Evolutionary conservation across 2,329 filamentous ascomycete genomes (phyloP), one percentile per base, ranked within the genome.

Genomic region (Stachybotrys elegans): DNA sequence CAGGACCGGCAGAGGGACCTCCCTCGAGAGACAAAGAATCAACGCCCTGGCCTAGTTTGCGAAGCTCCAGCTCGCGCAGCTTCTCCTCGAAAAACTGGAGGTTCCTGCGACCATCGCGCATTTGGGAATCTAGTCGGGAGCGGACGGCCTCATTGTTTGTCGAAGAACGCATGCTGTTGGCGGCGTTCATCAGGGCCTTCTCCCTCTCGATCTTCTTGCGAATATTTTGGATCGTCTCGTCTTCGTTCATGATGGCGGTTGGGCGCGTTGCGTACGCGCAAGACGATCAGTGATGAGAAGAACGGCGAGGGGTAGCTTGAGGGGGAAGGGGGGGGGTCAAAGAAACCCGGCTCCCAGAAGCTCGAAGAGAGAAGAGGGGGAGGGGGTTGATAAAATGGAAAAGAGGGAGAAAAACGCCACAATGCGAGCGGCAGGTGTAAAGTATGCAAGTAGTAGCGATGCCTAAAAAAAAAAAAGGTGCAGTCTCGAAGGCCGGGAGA

Each of bases 161-260:
- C 67, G 93, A 91, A 70, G 91, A 86, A 69, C 90, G 86, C 91
- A 98, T 95, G 57, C 87, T 82, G 70, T 88, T 93, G 56, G 92
- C 92, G 59, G 89, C 92, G 67, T 87, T 87, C 75, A 98, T 93
- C 61, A 97, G 83, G 59, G 86, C 87, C 76, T 91, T 92, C 71
- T 98, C 93, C 66, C 92, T 84, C 76, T 96, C 89, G 69, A 98
- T 97, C 85, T 98, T 97, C 74, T 84, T 86, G 72, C 86, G 83
- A 71, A 98, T 90, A 67, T 89, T 86, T 69, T 82, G 82, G 69
- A 83, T 75, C 55, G 77, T 73, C 58, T 83, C 76, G 51, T 83
- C 78, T 62, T 83, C 78, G 63, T 76, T 79, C 76, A 83, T 83
- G 64, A 63, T 71, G 69, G 67, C 65, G 60, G 62, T 54, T 56